Conservation (phyloP, 2,329 filamentous ascomycete species). For the Xylariaceae sp. region DNA sequence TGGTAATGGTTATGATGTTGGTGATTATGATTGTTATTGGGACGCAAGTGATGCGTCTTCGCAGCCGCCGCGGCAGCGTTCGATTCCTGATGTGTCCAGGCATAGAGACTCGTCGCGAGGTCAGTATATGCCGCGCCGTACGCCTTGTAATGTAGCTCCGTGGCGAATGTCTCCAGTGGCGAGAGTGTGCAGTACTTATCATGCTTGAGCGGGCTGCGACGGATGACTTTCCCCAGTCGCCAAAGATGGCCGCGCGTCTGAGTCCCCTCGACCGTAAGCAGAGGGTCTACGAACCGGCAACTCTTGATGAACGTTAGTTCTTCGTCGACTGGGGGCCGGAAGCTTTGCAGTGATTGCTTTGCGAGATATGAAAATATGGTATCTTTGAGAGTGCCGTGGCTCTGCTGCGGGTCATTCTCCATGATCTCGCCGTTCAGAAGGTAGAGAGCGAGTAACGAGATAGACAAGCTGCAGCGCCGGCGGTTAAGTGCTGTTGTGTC, state of each 20-base stretch:
- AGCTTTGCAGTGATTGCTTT: slow-evolving; percentile 25
- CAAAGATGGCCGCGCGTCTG: slow-evolving; percentile 25
- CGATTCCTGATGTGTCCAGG: slow-evolving; percentile 11
- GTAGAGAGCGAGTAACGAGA: slow-evolving; percentile 26
- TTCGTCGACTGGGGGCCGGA: slow-evolving; percentile 24
- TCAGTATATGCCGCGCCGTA: slow-evolving; percentile 19
- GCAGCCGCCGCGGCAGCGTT: slow-evolving; percentile 1
- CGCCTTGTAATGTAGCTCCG: slow-evolving; percentile 20
- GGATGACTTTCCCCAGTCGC: slow-evolving; percentile 25
- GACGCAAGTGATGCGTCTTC: no score
- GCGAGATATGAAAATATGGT: slow-evolving; percentile 23
- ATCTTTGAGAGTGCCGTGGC: slow-evolving; percentile 19
- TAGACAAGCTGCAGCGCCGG: slow-evolving; percentile 22
- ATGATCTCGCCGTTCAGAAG: slow-evolving; percentile 30
- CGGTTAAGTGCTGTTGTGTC: slow-evolving; percentile 20
- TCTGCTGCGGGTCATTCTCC: slow-evolving; percentile 21
- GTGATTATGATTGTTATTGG: no score
- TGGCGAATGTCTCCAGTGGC: slow-evolving; percentile 22
- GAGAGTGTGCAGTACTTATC: slow-evolving; percentile 20
- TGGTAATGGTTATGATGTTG: no score
- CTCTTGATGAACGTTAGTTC: slow-evolving; percentile 29
- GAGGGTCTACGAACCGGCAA: slow-evolving; percentile 25
- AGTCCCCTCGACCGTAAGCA: slow-evolving; percentile 20
- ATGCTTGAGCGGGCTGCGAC: slow-evolving; percentile 19
- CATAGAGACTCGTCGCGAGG: slow-evolving; percentile 19